These are phyloP conservation scores for Epithele typhae DNA, from an alignment of 768 basidiomycete species.

Conservation along the genomic window DNA sequence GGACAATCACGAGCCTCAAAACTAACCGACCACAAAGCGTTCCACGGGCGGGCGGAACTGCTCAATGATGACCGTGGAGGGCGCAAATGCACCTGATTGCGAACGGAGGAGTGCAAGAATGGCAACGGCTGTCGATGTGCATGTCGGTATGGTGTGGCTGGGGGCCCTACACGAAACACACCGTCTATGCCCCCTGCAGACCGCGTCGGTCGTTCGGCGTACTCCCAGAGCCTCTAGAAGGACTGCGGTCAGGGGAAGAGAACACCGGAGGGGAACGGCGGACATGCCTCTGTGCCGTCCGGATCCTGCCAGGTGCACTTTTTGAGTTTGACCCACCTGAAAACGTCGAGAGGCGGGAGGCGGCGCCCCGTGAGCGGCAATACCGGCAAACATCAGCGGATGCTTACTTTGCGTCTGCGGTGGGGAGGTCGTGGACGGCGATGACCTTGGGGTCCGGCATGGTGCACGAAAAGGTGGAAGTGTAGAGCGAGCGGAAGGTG, in stretches of 20 bases:
- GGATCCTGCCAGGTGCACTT: slow-evolving; percentile 79
- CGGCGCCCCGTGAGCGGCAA: neutral
- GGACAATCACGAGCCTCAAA: neutral
- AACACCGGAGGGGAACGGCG: neutral
- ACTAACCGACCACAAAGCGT: slow-evolving; percentile 64
- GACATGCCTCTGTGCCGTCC: slow-evolving; percentile 63
- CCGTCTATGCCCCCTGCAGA: slow-evolving; percentile 79
- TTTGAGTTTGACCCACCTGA: slow-evolving; percentile 82
- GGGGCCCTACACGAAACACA: slow-evolving; percentile 25
- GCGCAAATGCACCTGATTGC: slow-evolving; percentile 62
- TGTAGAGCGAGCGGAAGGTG: too few species aligned
- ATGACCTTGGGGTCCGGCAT: slow-evolving; percentile 48
- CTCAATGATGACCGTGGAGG: slow-evolving; percentile 82
- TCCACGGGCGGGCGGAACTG: slow-evolving; percentile 89
- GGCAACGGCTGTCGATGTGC: slow-evolving; percentile 69
- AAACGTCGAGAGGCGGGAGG: neutral
- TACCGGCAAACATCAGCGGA: too few species aligned
- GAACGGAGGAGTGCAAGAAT: slow-evolving; percentile 80
- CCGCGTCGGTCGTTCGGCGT: slow-evolving; percentile 78
- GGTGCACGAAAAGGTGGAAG: too few species aligned
- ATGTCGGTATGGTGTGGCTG: neutral
- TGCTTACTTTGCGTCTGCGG: slow-evolving; percentile 56
- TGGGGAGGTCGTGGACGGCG: slow-evolving; percentile 45
- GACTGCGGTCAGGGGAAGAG: too few species aligned
- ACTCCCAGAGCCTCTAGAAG: slow-evolving; percentile 82